These are phyloP conservation scores for Hypoxylon sp. DNA, from an alignment of 2,329 filamentous ascomycete species.

Conservation along the genomic window DNA sequence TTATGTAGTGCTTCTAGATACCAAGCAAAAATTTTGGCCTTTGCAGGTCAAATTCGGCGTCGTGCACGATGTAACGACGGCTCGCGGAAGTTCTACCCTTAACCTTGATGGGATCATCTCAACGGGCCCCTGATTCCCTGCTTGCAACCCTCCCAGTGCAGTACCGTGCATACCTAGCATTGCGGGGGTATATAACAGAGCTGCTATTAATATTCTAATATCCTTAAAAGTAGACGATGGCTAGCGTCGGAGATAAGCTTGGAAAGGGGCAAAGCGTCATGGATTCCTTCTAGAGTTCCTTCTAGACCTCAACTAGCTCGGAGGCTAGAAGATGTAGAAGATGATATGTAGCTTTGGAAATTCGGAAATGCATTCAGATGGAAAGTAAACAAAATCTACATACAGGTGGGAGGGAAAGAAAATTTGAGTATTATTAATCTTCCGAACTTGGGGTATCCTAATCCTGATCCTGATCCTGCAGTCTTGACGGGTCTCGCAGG, in stretches of 20 bases:
- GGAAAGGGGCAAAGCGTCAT: constrained; percentile 31
- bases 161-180: constrained; percentile 31
- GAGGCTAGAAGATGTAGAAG: background rate
- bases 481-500: constrained; percentile 30
- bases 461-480: too few species aligned
- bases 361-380: too few species aligned
- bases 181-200: constrained; percentile 35
- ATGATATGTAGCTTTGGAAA: too few species aligned
- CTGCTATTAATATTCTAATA: constrained; percentile 21
- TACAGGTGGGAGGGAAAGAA: constrained; percentile 19
- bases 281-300: constrained; percentile 8
- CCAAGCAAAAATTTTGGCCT: constrained; percentile 17
- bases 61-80: constrained; percentile 39
- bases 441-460: constrained; percentile 39
- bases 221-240: constrained; percentile 13
- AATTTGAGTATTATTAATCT: constrained; percentile 33
- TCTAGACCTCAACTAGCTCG: background rate
- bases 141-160: constrained; percentile 24
- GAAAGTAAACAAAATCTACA: too few species aligned
- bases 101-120: constrained; percentile 36
- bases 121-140: constrained; percentile 29
- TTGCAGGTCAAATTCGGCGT: constrained; percentile 17
- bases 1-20: constrained; percentile 7
- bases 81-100: constrained; percentile 40
- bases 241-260: constrained; percentile 37